Evolutionary conservation across 2,329 filamentous ascomycete genomes (phyloP), one percentile per base, ranked within the genome.

Genomic region (Diaporthe sp.): DNA sequence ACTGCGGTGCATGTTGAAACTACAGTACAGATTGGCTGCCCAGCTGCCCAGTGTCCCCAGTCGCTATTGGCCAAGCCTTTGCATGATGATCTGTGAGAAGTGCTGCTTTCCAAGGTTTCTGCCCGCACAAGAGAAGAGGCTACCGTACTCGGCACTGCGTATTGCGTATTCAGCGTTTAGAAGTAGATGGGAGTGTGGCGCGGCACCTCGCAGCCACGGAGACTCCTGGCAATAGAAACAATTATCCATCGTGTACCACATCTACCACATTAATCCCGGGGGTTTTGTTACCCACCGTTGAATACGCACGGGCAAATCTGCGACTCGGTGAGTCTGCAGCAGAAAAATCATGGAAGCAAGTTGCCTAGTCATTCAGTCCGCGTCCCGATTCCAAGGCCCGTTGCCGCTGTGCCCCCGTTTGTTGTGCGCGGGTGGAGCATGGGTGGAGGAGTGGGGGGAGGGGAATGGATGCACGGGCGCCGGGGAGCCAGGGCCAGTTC

Each of bases 301-400:
- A 68, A 12, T 12, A 68, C 46, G 65, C 46, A 68, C 65, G 46
- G 31, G 34, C 65, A 68, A 28, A 39, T 25, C 46, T 31, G 46
- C 65, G 34, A 69, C 49, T 53, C 46, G 65, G 65, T n/a, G 51
- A 42, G 65, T 15, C 49, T 55, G 65, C 46, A 53, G 46, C 28
- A 67, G 44, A n/a, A 46, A 67, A 37, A 39, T 34, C 19, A 34
- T 51, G 62, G 28, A 68, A 37, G 31, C 44, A 4, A 28, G 49
- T 28, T 19, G 25, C 39, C 59, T 34, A 46, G 59, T 62, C 58
- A 28, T 39, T 28, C 59, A 62, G n/a, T 28, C 19, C 31, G 62
- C 28, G 62, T 65, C 53, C 57, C 57, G 57, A 59, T 59, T 51
- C 46, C 22, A 51, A 53, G 62, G 46, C 46, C 62, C 62, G 62